These are phyloP conservation scores for Aspergillus tamarii DNA, from an alignment of 2,329 filamentous ascomycete species.

Conservation along the genomic window DNA sequence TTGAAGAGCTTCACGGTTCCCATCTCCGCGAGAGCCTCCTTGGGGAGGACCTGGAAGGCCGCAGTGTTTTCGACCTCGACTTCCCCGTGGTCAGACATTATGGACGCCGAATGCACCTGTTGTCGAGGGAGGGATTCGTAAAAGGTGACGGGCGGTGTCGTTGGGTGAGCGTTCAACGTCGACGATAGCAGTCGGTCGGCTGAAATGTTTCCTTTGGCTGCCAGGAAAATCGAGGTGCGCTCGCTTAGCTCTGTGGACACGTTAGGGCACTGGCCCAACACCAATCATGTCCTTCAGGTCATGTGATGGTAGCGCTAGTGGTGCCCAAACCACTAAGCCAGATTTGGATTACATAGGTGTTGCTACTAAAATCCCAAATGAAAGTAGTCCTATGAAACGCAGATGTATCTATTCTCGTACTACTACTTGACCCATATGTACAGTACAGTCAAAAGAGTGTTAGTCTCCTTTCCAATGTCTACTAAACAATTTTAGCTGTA, in stretches of 20 bases:
- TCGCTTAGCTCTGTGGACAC: conserved; percentile 49
- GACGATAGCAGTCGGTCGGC: conserved; percentile 40
- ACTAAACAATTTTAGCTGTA: background rate
- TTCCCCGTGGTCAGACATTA: conserved; percentile 95
- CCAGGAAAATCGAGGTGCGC: conserved; percentile 45
- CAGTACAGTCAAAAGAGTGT: background rate
- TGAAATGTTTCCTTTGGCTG: conserved; percentile 37
- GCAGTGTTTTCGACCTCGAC: conserved; percentile 83
- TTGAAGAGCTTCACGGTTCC: conserved; percentile 96
- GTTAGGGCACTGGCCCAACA: conserved; percentile 37
- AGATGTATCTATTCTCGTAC: background rate
- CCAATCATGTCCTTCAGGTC: conserved; percentile 27
- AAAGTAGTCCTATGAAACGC: background rate
- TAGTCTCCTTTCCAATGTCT: background rate
- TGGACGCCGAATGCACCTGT: conserved; percentile 47
- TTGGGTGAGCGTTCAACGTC: conserved; percentile 42
- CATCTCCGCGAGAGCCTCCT: conserved; percentile 87
- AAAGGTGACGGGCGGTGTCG: conserved; percentile 43
- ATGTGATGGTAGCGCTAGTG: conserved; percentile 26
- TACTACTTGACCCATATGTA: background rate
- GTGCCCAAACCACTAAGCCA: conserved; percentile 9
- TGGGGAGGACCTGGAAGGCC: conserved; percentile 78
- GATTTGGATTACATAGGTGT: background rate
- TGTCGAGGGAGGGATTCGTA: conserved; percentile 45
- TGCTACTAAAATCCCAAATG: background rate